Evolutionary conservation across 805 yeast species (phyloP).

Genomic region (Tetrapisispora iriomotensis): DNA sequence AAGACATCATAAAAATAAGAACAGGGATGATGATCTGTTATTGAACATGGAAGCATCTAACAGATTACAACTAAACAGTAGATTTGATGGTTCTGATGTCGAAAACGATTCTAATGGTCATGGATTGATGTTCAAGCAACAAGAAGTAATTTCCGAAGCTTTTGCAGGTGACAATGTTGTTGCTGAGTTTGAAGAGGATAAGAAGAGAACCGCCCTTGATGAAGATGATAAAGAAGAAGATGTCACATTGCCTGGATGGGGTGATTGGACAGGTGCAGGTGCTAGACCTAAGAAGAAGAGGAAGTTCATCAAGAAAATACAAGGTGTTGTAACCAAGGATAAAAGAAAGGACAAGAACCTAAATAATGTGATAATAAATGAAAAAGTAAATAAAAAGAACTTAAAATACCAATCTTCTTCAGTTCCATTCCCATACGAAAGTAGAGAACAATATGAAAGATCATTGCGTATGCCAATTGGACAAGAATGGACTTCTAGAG

Average conservation of each 20-base stretch:
- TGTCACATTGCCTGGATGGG: slow-evolving; percentile 93
- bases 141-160: slow-evolving; percentile 77
- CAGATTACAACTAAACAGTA: slow-evolving; percentile 46
- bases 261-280: slow-evolving; percentile 71
- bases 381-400: slow-evolving; percentile 73
- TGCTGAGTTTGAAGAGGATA: slow-evolving; percentile 65
- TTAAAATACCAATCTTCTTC: slow-evolving; percentile 74
- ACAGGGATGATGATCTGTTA: slow-evolving; percentile 30
- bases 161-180: slow-evolving; percentile 97
- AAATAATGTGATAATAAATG: slow-evolving; percentile 82
- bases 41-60: slow-evolving; percentile 36
- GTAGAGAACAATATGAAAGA: slow-evolving; percentile 88
- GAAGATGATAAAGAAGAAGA: slow-evolving; percentile 87
- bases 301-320: slow-evolving; percentile 57
- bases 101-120: slow-evolving; percentile 32
- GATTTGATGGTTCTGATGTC: slow-evolving; percentile 35
- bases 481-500: slow-evolving; percentile 89
- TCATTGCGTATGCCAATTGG: slow-evolving; percentile 93
- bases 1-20: slow-evolving; percentile 10
- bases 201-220: slow-evolving; percentile 50
- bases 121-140: slow-evolving; percentile 56
- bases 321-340: slow-evolving; percentile 64
- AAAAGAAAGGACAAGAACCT: slow-evolving; percentile 70
- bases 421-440: slow-evolving; percentile 95
- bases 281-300: slow-evolving; percentile 39